Percentiles rank a stretch among this genome's conserved stretches.
These are phyloP conservation scores for Abeoforma whisleri DNA, from an alignment of 78 protist species.

Conservation along the genomic window DNA sequence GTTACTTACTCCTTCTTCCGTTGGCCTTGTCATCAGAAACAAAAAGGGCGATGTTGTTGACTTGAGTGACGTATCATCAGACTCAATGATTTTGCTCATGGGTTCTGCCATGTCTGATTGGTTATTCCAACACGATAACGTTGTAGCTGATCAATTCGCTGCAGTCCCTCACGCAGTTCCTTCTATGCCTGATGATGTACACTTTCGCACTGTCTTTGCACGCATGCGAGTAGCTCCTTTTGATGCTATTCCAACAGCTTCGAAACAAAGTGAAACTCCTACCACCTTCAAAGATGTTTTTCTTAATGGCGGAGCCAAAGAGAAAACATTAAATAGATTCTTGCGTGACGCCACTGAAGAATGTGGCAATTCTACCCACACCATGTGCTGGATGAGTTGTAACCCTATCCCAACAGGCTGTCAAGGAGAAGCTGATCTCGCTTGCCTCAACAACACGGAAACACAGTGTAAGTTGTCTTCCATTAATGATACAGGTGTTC, in stretches of 20 bases:
- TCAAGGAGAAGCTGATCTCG: background rate
- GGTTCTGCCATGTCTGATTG: conserved; percentile 36
- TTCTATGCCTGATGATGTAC: conserved; percentile 18
- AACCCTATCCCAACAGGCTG: background rate
- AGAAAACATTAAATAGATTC: background rate
- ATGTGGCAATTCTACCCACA: background rate
- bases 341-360: background rate
- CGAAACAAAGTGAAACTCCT: background rate
- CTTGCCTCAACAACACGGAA: background rate
- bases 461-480: background rate
- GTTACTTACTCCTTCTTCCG: conserved; percentile 4
- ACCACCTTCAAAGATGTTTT: background rate
- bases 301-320: background rate
- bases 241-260: background rate
- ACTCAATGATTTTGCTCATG: conserved; percentile 35
- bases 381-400: conserved; percentile 17
- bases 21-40: conserved; percentile 25
- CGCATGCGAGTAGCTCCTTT: conserved; percentile 21
- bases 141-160: background rate
- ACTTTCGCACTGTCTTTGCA: conserved; percentile 22
- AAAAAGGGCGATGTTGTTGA: background rate
- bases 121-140: background rate
- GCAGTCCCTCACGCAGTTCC: conserved; percentile 37
- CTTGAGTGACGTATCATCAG: background rate
- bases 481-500: background rate